Evolutionary conservation across 139 green algal genomes (phyloP), one percentile per base, ranked within the genome.

Genomic region (Zygnema circumcarinatum): DNA sequence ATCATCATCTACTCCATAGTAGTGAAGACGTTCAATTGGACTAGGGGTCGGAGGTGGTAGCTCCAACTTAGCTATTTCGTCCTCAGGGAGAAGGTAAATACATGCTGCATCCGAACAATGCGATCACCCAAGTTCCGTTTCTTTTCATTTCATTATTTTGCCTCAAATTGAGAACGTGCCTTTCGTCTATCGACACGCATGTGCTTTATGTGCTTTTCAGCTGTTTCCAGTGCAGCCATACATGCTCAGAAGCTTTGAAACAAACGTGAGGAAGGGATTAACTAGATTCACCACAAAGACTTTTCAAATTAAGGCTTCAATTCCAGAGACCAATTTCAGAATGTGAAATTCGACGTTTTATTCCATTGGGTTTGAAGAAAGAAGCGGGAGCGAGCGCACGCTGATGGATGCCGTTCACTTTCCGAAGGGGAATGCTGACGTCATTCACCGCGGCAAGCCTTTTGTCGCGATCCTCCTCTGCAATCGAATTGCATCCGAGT

Each of bases 1-100:
- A 22, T 88, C 83, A 11, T 83, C 72, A 38, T 83, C 72, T 29
- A 88, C 25, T 35, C 53, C 36, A 54, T 83, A 88, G 22, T 88
- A 88, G 2, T 54, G 68, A 38, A 88, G 83, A 21, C 40, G 35
- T 74, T 1, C 67, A 38, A 84, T 56, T 3, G 74, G 33, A n/a
- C 35, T 47, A 22, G 35, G 36, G 41, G 38, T 85, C 0, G 38
- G 38, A 2, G 73, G 72, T 20, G 83, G 83, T 38, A 83, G 40
- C 33, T 41, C 11, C 38, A 88, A 76, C 21, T 36, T 69, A 20
- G 67, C 38, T 38, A 88, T 52, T 0, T 84, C 73, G 22, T 41
- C 36, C 38, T 35, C 36, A 21, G 83, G 72, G n/a, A 52, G 31
- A 22, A 88, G 83, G 33, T 38, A 29, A 35, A 88, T 54, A 68